Percentiles rank a stretch among this genome's conserved stretches.
phyloP scores from a whole-genome alignment of 176 grass and related monocot species.

The Rhipidocladum racemiflorum region DNA sequence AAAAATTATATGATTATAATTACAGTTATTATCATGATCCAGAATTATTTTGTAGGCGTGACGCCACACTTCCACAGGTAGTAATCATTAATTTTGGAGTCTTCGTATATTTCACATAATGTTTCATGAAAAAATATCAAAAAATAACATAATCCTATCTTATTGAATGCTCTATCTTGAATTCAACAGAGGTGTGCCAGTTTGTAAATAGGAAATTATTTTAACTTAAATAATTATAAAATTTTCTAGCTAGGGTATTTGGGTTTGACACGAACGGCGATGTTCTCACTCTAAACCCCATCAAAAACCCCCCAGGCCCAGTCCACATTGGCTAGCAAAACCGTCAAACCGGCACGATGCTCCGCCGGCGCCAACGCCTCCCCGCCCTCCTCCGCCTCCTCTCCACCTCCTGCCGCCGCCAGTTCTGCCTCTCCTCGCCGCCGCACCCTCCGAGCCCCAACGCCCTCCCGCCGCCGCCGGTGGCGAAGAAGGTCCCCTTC shows the following conservation, averaged over 20 bases:
- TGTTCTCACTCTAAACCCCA: too few relatives aligned
- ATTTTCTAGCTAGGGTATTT: too few relatives aligned
- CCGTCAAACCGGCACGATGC: constrained; percentile 23
- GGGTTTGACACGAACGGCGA: neutral
- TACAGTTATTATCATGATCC: too few relatives aligned
- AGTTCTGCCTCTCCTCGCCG: neutral
- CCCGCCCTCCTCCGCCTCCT: constrained; percentile 31
- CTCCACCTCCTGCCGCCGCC: constrained; percentile 34
- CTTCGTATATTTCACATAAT: too few relatives aligned
- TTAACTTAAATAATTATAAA: neutral
- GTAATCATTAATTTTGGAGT: too few relatives aligned
- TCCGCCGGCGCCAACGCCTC: constrained; percentile 34
- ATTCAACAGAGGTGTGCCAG: neutral
- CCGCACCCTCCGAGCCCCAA: neutral
- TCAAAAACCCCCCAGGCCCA: neutral
- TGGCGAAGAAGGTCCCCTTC: constrained; percentile 77
- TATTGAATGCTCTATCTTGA: neutral
- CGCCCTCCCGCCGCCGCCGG: constrained; percentile 24
- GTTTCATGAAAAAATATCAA: too few relatives aligned
- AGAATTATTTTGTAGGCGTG: too few relatives aligned
- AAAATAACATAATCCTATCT: neutral
- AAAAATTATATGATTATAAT: too few relatives aligned
- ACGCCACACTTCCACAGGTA: too few relatives aligned
- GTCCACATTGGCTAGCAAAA: neutral
- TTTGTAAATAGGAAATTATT: too few relatives aligned